These are phyloP conservation scores for Hyaloperonospora brassicae DNA, from an alignment of 352 stramenopile genomes.

Conservation along the genomic window DNA sequence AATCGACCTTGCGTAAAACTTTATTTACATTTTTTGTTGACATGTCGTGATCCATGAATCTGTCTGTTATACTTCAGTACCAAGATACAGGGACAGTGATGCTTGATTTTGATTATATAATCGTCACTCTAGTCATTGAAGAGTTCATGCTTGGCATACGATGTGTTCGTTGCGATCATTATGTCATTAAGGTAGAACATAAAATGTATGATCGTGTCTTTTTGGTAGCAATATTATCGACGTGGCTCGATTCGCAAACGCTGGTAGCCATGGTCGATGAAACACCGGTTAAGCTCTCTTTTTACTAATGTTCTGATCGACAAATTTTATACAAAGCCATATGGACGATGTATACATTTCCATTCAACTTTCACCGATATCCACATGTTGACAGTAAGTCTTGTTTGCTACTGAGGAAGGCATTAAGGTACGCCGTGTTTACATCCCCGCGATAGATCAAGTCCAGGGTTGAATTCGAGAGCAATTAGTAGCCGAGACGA, in stretches of 20 bases:
- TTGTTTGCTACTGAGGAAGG: neutral
- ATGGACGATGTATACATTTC: neutral
- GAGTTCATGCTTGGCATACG: neutral
- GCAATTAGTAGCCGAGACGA: neutral
- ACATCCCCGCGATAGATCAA: neutral
- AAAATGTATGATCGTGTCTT: neutral
- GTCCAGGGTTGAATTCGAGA: neutral
- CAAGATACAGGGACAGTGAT: neutral
- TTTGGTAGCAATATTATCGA: conserved; percentile 5
- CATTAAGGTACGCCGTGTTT: conserved; percentile 5
- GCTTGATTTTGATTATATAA: neutral
- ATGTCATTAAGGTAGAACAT: neutral
- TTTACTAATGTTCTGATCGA: conserved; percentile 2
- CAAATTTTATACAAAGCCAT: conserved; percentile 9
- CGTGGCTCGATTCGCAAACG: conserved; percentile 4
- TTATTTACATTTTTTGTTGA: neutral
- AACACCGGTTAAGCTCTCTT: conserved; percentile 1
- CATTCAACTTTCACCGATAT: neutral
- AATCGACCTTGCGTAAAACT: neutral
- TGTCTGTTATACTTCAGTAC: neutral
- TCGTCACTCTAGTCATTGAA: neutral
- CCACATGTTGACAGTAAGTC: conserved; percentile 3
- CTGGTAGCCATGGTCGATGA: neutral
- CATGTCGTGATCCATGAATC: neutral
- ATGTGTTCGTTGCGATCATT: neutral